Percentiles rank a stretch among this genome's conserved stretches.
Conservation (phyloP, 495 filamentous ascomycete genomes). For the Penicillium macrosclerotiorum region DNA sequence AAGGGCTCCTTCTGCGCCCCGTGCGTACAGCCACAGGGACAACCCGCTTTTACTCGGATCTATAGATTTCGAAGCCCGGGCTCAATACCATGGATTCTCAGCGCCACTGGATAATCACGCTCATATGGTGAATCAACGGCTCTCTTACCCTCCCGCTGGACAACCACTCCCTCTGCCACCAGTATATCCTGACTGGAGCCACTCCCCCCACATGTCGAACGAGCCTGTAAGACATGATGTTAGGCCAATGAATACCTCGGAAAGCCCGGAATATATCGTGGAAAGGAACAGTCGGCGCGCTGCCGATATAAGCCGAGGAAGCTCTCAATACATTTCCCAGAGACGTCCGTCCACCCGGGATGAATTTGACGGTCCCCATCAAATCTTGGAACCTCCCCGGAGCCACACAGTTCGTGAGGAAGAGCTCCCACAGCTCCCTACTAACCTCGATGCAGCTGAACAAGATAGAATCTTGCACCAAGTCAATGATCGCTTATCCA, state of each 20-base stretch:
- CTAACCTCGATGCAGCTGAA: constrained; percentile 77
- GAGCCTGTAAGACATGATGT: constrained; percentile 33
- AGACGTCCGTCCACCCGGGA: constrained; percentile 77
- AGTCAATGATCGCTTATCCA: constrained; percentile 80
- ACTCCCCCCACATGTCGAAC: constrained; percentile 30
- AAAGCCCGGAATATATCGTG: constrained; percentile 40
- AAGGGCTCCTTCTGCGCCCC: constrained; percentile 32
- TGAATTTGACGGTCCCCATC: constrained; percentile 85
- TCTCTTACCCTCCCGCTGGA: constrained; percentile 39
- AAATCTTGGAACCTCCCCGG: constrained; percentile 66
- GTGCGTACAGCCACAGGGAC: constrained; percentile 32
- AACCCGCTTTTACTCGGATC: constrained; percentile 21
- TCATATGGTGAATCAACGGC: constrained; percentile 25
- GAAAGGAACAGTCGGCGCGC: constrained; percentile 39
- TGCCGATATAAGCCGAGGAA: constrained; percentile 45
- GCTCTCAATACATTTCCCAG: constrained; percentile 58
- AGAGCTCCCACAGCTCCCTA: constrained; percentile 77
- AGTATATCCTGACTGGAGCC: constrained; percentile 38
- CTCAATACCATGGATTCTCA: constrained; percentile 30
- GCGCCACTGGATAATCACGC: constrained; percentile 24
- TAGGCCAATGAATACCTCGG: constrained; percentile 31
- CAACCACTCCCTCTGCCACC: constrained; percentile 27
- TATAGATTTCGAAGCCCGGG: constrained; percentile 34
- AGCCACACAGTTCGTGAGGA: constrained; percentile 70
- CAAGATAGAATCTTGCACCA: constrained; percentile 75